Evolutionary conservation across 768 basidiomycete genomes (phyloP), one percentile per base, ranked within the genome.

Genomic region (Rubroboletus satanas): DNA sequence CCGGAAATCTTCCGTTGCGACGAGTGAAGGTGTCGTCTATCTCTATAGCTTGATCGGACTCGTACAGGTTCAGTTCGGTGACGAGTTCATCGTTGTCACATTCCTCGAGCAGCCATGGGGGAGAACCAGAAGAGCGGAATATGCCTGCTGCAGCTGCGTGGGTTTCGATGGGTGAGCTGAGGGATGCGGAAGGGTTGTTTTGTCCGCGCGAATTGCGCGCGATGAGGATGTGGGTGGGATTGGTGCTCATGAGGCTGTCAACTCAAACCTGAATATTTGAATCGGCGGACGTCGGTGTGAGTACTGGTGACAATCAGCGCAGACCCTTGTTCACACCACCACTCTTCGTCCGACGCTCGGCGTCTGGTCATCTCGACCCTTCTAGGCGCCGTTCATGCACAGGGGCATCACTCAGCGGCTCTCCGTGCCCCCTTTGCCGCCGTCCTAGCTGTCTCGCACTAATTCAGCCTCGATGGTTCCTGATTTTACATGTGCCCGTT

Each of bases 221-320:
- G 58, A 93, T 93, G 66, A 93, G 87, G 59, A 92, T 88, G 67
- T 92, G 90, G 8, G 90, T 86, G 1, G 90, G 90, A 67, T 93
- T 87, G 57, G 67, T 67, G 49, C 64, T 69, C 41, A 43, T 65
- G 41, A 5, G 3, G 23, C 21, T 17, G 15, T 23, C 46, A 21
- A 21, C 21, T 21, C 21, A 21, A 21, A 21, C 21, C 21, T 21
- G 21, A 21, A 21, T 21, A 21, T 2, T 2, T 21, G 21, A 21
- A 21, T 21, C 21, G 21, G 21, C 21, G 21, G 10, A 23, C 26
- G 47, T 26, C n/a, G 17, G 47, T 28, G 7, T 48, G 15, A 5
- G 44, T 32, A n/a, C n/a, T 26, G 38, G 44, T 43, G 33, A 36
- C 41, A 33, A 18, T 21, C 33, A 14, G 28, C 14, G 47, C 18